Percentiles rank a stretch among this genome's conserved stretches.
Conservation (phyloP, 1,284 basidiomycete species). For the Microbotryum scabiosae region DNA sequence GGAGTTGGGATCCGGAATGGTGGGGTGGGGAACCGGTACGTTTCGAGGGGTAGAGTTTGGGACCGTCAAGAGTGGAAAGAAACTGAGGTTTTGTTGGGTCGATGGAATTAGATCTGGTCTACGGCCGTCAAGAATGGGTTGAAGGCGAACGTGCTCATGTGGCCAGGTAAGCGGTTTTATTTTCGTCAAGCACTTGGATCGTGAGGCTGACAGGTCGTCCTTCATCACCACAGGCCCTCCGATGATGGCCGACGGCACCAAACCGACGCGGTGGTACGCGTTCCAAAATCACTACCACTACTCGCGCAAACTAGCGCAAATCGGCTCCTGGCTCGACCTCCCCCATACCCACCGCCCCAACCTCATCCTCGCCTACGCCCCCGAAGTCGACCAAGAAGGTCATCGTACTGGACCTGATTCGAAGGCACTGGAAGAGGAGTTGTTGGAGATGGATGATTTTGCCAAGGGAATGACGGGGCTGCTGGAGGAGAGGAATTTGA, state of each 20-base stretch:
- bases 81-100: neutral
- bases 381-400: conserved; percentile 49
- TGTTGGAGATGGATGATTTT: conserved; percentile 63
- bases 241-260: conserved; percentile 54
- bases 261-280: conserved; percentile 48
- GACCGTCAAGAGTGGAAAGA: neutral
- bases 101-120: conserved; percentile 65
- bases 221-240: conserved; percentile 66
- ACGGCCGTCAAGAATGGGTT: conserved; percentile 64
- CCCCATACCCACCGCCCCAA: conserved; percentile 24
- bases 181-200: too few species aligned
- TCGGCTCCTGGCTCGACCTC: conserved; percentile 43
- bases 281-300: conserved; percentile 55
- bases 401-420: conserved; percentile 69
- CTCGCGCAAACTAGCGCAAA: conserved; percentile 60
- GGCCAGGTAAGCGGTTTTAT: conserved; percentile 47
- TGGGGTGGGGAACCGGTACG: conserved; percentile 80
- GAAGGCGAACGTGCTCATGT: conserved; percentile 80
- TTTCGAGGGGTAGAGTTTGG: conserved; percentile 3
- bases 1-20: conserved; percentile 62
- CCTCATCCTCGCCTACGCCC: conserved; percentile 58
- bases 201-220: too few species aligned
- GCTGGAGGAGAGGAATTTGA: conserved; percentile 63
- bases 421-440: conserved; percentile 57
- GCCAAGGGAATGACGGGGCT: conserved; percentile 57